Percentiles rank a stretch among this genome's conserved stretches.
Conservation (phyloP, 208 protist species). For the Leishmania mexicana region DNA sequence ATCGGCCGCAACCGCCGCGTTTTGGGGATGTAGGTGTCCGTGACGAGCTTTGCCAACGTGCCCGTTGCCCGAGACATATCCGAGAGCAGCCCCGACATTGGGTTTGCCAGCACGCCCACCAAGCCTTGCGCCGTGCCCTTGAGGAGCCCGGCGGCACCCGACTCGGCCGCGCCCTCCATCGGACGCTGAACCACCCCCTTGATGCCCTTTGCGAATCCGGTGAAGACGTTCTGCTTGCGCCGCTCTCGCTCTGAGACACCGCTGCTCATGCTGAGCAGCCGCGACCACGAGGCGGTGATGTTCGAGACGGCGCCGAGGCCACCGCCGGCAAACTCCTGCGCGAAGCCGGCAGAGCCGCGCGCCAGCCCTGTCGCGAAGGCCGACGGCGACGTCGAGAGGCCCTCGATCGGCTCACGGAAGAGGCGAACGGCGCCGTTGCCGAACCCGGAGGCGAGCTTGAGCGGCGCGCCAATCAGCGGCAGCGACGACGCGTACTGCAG, state of each 20-base stretch:
- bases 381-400: slow-evolving; percentile 68
- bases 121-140: slow-evolving; percentile 87
- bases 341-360: slow-evolving; percentile 68
- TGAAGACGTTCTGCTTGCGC: slow-evolving; percentile 57
- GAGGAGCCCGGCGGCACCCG: slow-evolving; percentile 75
- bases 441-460: slow-evolving; percentile 81
- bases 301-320: slow-evolving; percentile 85
- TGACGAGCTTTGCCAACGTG: slow-evolving; percentile 64
- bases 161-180: slow-evolving; percentile 79
- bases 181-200: slow-evolving; percentile 86
- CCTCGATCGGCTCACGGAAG: slow-evolving; percentile 81
- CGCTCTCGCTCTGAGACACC: slow-evolving; percentile 59
- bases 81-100: slow-evolving; percentile 82
- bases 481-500: slow-evolving; percentile 91
- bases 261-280: slow-evolving; percentile 59
- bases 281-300: slow-evolving; percentile 74
- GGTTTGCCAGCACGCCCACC: slow-evolving; percentile 84
- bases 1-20: slow-evolving; percentile 60
- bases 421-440: slow-evolving; percentile 80
- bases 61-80: slow-evolving; percentile 75
- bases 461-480: slow-evolving; percentile 80
- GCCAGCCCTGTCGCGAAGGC: slow-evolving; percentile 81
- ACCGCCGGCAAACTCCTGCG: slow-evolving; percentile 68
- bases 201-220: slow-evolving; percentile 67
- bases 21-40: slow-evolving; percentile 73